Evolutionary conservation across 768 basidiomycete species (phyloP).

Genomic region (Fomitopsis pulvina): DNA sequence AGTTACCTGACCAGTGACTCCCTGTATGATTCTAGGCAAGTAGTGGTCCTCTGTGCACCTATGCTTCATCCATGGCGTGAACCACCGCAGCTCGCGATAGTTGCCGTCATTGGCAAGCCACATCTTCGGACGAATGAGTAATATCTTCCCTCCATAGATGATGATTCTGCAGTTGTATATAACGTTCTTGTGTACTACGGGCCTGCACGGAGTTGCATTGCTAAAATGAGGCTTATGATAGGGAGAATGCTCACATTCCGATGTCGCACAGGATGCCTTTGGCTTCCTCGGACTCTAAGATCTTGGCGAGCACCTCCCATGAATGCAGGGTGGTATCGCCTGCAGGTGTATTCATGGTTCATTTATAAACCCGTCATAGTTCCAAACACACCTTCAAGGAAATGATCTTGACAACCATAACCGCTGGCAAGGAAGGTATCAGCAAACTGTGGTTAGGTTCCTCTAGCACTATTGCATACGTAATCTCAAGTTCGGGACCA

Average conservation of each 20-base stretch:
- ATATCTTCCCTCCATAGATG: conserved; percentile 76
- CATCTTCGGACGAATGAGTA: conserved; percentile 98
- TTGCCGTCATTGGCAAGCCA: conserved; percentile 99
- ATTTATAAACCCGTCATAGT: not conserved
- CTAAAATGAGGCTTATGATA: not conserved
- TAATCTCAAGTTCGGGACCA: conserved; percentile 95
- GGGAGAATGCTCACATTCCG: conserved; percentile 60
- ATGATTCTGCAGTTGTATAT: conserved; percentile 96
- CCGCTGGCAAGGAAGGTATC: conserved; percentile 49
- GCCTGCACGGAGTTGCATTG: conserved; percentile 45
- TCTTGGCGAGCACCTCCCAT: conserved; percentile 95
- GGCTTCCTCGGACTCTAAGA: conserved; percentile 72
- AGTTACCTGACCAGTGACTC: conserved; percentile 80
- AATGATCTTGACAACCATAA: conserved; percentile 97
- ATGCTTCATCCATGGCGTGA: conserved; percentile 93
- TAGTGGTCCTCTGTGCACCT: conserved; percentile 88
- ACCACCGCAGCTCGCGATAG: conserved; percentile 77
- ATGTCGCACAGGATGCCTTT: conserved; percentile 92
- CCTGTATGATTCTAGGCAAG: conserved; percentile 83
- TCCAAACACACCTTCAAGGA: conserved; percentile 71
- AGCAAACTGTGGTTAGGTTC: not conserved
- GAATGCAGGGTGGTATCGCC: conserved; percentile 96
- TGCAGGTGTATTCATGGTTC: conserved; percentile 23
- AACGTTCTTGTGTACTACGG: conserved; percentile 95
- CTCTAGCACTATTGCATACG: conserved; percentile 42